Evolutionary conservation across 345 rosid genomes (phyloP).

Genomic region (Melastoma malabathricum): DNA sequence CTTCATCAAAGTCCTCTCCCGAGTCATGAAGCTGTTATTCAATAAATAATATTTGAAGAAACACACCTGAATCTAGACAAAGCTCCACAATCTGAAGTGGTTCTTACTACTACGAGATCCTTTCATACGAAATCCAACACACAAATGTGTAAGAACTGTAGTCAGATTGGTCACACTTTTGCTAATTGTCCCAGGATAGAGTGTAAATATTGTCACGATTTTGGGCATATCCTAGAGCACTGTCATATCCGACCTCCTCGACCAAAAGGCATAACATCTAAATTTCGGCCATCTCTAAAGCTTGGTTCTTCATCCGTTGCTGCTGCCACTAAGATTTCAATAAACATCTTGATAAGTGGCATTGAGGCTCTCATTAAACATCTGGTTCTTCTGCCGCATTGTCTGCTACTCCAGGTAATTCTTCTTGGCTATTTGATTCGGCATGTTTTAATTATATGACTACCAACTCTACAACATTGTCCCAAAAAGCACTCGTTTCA

Average conservation of each 20-base stretch:
- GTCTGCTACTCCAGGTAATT: not conserved
- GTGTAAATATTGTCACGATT: no score
- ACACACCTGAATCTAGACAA: no score
- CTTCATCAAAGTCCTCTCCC: not conserved
- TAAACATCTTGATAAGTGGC: not conserved
- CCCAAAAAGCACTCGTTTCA: not conserved
- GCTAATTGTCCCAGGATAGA: no score
- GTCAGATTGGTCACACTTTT: no score
- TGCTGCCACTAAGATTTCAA: not conserved
- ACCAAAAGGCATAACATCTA: not conserved
- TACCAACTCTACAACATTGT: not conserved
- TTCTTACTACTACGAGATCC: no score
- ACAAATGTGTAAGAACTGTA: no score
- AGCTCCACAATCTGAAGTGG: no score
- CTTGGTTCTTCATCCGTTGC: not conserved
- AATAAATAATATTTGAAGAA: no score
- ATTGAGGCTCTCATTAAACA: not conserved
- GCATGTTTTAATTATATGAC: slow-evolving; percentile 4
- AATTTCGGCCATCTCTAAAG: not conserved
- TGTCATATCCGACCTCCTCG: not conserved
- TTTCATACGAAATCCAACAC: no score
- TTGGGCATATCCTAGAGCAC: no score
- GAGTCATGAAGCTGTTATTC: no score
- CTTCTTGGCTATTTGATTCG: slow-evolving; percentile 3
- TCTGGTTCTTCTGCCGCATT: not conserved